Evolutionary conservation across 345 rosid genomes (phyloP), one percentile per base, ranked within the genome.

Genomic region (Bruguiera sexangula): DNA sequence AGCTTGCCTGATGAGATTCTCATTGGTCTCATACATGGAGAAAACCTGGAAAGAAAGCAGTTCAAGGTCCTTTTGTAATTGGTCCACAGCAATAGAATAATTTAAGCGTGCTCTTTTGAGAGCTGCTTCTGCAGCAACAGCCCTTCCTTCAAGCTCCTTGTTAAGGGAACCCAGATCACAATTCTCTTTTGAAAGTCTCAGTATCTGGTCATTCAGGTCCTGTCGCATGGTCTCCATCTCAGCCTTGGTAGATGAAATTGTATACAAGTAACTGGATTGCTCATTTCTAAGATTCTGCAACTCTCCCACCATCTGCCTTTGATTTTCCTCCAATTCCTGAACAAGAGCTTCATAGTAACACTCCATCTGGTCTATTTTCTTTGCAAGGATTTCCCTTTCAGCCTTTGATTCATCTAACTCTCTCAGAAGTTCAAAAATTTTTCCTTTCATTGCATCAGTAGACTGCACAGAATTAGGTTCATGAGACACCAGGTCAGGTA

Each of bases 361-460:
- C 78, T 95, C 99, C 99, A 95, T 95, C 89, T 95, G 91, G 72
- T 83, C 90, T 96, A 92, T 92, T 86, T 95, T 95, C 85, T 86
- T 89, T 46, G 88, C 80, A 73, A 95, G 93, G 84, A 84, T 85
- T 77, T 85, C 96, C 68, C 81, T 80, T 83, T 92, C 97, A 73
- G 88, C 82, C 84, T 92, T 92, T 64, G 97, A 87, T 67, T 87
- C 96, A 69, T 90, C 96, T 84, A 95, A 79, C 71, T 88, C 99
- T 65, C 87, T 83, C 75, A 92, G 52, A 80, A 95, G 97, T 84
- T 95, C 96, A 75, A 87, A 82, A 55, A 88, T 80, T 78, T 89
- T 92, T 32, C 78, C 86, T 79, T 82, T 88, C 92, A 90, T 82
- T 63, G 88, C 84, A 80, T 73, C 81, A 39, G 75, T 74, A 46